Base-by-base conservation (phyloP, 345 rosid species). In the Rhizophora mangle region DNA sequence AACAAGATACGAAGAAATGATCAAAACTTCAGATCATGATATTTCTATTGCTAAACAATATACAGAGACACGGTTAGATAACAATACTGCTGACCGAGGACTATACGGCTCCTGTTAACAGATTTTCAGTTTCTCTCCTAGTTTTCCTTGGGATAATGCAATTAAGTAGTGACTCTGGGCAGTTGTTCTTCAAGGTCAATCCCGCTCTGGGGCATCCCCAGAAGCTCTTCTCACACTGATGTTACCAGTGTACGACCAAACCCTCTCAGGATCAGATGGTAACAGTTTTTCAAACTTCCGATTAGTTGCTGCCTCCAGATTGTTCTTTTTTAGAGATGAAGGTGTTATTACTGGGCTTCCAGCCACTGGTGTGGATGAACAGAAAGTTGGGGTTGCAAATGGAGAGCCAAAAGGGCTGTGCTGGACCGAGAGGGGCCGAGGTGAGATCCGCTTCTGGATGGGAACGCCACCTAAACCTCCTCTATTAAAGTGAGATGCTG, bases 171-270 rank as follows among this genome's bases (percentile, higher is more conserved):
- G 53, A 29, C 31, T 5, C 3, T n/a, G 62, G 39, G 19, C 47
- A 55, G 36, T 9, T 43, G 54, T n/a, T 29, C 63, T 43, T 39
- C 60, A 9, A 58, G 55, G 59, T 95, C 82, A 92, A 75, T 96
- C 97, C 80, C 98, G 83, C 75, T 92, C 98, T 0, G 93, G 96
- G 1, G 94, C 91, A 77, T 85, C 93, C 61, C 89, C 85, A 5
- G 91, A 78, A 63, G 81, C 86, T 76, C 86, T 80, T 78, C 88
- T 86, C 10, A 88, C 76, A 64, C 95, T 88, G 34, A 89, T 79
- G 72, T 85, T 90, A 18, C 97, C 93, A 1, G 96, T 66, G 68
- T 87, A 90, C 20, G 96, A 87, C 96, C 93, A 87, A 9, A 89
- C 80, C 81, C 83, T 86, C 72, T 89, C 97, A 16, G 74, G 77